Evolutionary conservation across 2,329 filamentous ascomycete genomes (phyloP), one percentile per base, ranked within the genome.

Genomic region (Cryoendolithus antarcticus): DNA sequence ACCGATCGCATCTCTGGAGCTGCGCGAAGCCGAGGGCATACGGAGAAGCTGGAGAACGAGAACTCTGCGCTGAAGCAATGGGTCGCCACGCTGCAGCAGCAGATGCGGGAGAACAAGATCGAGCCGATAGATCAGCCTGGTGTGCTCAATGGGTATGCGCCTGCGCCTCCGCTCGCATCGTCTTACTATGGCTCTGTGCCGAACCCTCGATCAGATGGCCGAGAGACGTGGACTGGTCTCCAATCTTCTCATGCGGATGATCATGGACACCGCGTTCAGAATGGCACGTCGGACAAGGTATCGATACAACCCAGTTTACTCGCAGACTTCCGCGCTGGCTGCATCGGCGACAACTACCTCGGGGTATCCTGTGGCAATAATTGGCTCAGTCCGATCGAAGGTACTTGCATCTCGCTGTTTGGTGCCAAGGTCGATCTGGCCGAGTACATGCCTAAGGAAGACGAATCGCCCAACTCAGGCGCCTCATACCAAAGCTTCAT

Each of bases 1-100:
- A 93, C 86, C 42, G 86, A 93, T 60, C 78, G 86, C 51, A 85
- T 91, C 54, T 88, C 83, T 3, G 83, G 85, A 42, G 79, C 82
- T 46, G 84, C 85, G 37, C 81, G 83, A 43, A 75, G 78, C 41
- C 71, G 86, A 51, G 86, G 86, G 38, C 86, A 89, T 53, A 69
- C 83, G 47, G 80, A 88, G 56, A 74, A 79, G 49, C 67, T 91
- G 40, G 84, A 93, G 60, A 71, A 73, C 44, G 77, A 86, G 54
- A 79, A 80, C 59, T 66, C 62, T n/a, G 71, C 72, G 49, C 74
- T 89, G 65, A 68, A 79, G 46, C 65, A 68, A 40, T 77, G 78
- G 48, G 72, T 89, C 30, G 69, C 71, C 27, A 74, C 82, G 46
- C 69, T 89, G 45, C 77, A 88, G 57, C 69, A 71, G 46, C 69